Evolutionary conservation across 2,329 filamentous ascomycete genomes (phyloP).

Genomic region (Aureobasidium sp.): DNA sequence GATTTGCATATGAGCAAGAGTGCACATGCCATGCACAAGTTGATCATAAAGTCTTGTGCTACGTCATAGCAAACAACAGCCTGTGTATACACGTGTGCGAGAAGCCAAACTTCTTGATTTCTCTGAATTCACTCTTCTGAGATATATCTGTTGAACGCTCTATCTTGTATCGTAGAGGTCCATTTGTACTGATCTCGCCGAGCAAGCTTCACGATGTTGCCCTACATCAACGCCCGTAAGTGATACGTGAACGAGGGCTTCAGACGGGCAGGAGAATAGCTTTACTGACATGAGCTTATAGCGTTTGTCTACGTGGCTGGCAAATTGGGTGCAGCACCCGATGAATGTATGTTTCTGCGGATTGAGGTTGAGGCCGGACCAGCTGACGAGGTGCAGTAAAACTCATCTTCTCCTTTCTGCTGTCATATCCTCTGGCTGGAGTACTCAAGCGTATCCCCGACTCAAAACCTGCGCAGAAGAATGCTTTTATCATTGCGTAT

Average conservation of each 20-base stretch:
- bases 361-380: neutral
- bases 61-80: neutral
- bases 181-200: neutral
- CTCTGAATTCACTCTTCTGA: neutral
- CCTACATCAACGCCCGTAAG: constrained; percentile 55
- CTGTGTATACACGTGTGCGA: neutral
- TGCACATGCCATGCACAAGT: neutral
- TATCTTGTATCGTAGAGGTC: neutral
- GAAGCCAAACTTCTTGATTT: neutral
- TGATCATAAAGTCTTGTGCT: neutral
- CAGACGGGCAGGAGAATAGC: neutral
- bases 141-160: neutral
- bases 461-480: constrained; percentile 72
- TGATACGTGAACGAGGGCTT: neutral
- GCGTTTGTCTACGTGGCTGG: constrained; percentile 53
- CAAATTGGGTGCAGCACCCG: constrained; percentile 53
- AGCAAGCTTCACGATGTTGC: constrained; percentile 42
- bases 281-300: constrained; percentile 25
- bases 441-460: constrained; percentile 87
- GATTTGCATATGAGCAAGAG: neutral
- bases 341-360: constrained; percentile 47
- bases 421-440: constrained; percentile 86
- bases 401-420: constrained; percentile 78
- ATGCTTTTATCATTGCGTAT: constrained; percentile 77
- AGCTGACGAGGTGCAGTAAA: constrained; percentile 57